A percentile compares a stretch with the other conserved stretches of the same genome.
phyloP scores from a whole-genome alignment of 1,284 basidiomycete species.

The Cryptococcus wingfieldii region DNA sequence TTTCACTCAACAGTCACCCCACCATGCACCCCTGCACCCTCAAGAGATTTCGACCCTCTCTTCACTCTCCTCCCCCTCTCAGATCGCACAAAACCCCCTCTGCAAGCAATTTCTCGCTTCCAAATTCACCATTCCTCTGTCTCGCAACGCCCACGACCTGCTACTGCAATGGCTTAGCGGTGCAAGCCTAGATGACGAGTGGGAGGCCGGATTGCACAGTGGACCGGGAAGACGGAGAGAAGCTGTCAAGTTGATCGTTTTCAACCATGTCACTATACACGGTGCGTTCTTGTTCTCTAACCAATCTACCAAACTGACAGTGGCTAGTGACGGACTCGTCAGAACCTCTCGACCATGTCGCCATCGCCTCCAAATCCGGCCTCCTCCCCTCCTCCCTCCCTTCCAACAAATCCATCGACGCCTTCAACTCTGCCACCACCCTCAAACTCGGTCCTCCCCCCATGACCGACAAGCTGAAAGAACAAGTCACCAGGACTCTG shows the following conservation, averaged over 20 bases:
- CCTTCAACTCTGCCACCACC: slow-evolving; percentile 68
- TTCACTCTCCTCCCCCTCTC: slow-evolving; percentile 52
- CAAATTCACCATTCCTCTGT: slow-evolving; percentile 87
- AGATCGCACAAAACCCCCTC: slow-evolving; percentile 74
- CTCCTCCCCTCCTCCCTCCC: slow-evolving; percentile 69
- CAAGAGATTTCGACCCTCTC: slow-evolving; percentile 74
- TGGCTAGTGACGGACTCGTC: slow-evolving; percentile 52
- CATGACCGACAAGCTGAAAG: slow-evolving; percentile 68
- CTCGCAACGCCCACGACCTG: slow-evolving; percentile 84
- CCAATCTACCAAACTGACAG: slow-evolving; percentile 6
- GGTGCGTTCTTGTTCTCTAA: slow-evolving; percentile 55
- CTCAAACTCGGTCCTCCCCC: slow-evolving; percentile 80
- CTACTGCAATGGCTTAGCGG: slow-evolving; percentile 95
- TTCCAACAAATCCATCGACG: slow-evolving; percentile 56
- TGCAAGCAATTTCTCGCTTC: slow-evolving; percentile 71
- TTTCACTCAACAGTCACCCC: slow-evolving; percentile 65
- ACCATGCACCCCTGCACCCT: slow-evolving; percentile 67
- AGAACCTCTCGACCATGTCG: slow-evolving; percentile 61
- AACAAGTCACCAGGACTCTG: slow-evolving; percentile 67
- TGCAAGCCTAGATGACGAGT: slow-evolving; percentile 70
- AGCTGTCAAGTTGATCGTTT: slow-evolving; percentile 87
- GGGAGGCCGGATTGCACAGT: slow-evolving; percentile 70
- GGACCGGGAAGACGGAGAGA: slow-evolving; percentile 56
- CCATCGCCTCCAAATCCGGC: slow-evolving; percentile 62
- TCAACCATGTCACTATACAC: slow-evolving; percentile 86